These are phyloP conservation scores for Epichloe uncinata DNA, from an alignment of 2,329 filamentous ascomycete species.

Conservation along the genomic window DNA sequence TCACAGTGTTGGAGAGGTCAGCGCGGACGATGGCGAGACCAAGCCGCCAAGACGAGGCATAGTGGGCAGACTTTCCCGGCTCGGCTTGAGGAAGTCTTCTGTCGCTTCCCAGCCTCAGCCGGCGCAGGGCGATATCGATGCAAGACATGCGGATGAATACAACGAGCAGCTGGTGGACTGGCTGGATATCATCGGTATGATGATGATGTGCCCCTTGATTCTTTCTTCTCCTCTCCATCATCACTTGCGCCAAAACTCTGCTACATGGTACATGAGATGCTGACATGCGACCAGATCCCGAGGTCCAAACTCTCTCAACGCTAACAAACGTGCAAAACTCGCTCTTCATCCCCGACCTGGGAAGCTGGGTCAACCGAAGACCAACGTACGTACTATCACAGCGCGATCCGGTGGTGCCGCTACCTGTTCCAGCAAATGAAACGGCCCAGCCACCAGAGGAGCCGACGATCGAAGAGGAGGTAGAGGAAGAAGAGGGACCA, in stretches of 20 bases:
- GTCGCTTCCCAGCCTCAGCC: neutral
- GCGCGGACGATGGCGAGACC: neutral
- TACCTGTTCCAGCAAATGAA: neutral
- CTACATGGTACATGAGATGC: neutral
- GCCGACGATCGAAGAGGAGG: conserved; percentile 3
- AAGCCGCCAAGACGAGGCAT: conserved; percentile 1
- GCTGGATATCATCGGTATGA: conserved; percentile 26
- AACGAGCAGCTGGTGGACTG: conserved; percentile 26
- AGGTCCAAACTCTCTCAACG: conserved; percentile 70
- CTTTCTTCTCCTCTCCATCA: neutral
- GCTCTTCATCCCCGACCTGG: conserved; percentile 73
- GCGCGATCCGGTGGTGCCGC: neutral
- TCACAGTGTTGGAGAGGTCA: neutral
- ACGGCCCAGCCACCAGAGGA: conserved; percentile 7
- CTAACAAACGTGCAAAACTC: conserved; percentile 86
- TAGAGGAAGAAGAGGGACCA: neutral
- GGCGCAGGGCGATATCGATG: conserved; percentile 4
- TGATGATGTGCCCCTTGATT: conserved; percentile 2
- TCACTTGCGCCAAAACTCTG: no score
- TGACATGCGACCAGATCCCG: conserved; percentile 50
- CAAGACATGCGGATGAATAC: conserved; percentile 20
- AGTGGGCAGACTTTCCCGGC: conserved; percentile 4
- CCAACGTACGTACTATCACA: conserved; percentile 65
- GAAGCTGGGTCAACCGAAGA: conserved; percentile 58
- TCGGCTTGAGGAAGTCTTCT: conserved; percentile 1